These are phyloP conservation scores for Aspergillus clavatus DNA, from an alignment of 2,329 filamentous ascomycete genomes.

Conservation along the genomic window DNA sequence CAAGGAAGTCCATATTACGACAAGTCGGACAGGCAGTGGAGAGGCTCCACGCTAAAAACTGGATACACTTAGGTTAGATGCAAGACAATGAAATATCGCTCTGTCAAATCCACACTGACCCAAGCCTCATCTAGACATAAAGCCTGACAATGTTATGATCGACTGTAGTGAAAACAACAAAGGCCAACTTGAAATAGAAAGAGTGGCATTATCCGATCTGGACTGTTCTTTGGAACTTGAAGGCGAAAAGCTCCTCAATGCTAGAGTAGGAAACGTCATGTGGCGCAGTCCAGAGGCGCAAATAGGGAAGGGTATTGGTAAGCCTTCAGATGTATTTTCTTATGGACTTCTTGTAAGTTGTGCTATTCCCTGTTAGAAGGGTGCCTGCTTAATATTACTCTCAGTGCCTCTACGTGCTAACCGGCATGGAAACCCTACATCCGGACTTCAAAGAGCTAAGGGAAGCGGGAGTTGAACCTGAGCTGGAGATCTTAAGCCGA, in stretches of 20 bases:
- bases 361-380: background rate
- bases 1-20: background rate
- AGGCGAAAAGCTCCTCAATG: background rate
- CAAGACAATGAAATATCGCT: background rate
- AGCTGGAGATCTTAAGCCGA: slow-evolving; percentile 24
- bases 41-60: background rate
- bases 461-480: slow-evolving; percentile 19
- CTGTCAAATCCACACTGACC: background rate
- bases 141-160: background rate
- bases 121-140: background rate
- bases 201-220: background rate
- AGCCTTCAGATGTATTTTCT: slow-evolving; percentile 1
- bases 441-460: slow-evolving; percentile 21
- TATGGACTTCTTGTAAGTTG: background rate
- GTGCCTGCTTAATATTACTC: background rate
- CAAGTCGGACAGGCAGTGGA: background rate
- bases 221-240: background rate
- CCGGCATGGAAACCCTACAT: slow-evolving; percentile 13
- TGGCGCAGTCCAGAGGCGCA: background rate
- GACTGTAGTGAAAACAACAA: background rate
- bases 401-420: background rate
- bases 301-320: background rate
- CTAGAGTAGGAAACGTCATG: background rate
- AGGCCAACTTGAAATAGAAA: background rate
- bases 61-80: background rate